A percentile compares a stretch with the other conserved stretches of the same genome.
These are phyloP conservation scores for Fusarium domesticum DNA, from an alignment of 2,329 filamentous ascomycete species.

Conservation along the genomic window DNA sequence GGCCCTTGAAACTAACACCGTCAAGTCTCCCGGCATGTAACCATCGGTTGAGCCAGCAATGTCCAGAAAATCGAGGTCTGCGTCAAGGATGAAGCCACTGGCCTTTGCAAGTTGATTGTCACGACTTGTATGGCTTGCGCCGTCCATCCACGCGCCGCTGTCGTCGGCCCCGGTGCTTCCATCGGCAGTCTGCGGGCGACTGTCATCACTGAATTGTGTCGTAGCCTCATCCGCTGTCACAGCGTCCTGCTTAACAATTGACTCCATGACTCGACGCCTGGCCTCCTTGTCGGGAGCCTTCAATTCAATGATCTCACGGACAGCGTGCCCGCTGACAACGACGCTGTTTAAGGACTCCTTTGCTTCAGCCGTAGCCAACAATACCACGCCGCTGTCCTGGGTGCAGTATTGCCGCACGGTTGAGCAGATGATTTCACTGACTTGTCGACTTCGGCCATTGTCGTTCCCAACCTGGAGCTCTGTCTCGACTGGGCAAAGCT, in stretches of 20 bases:
- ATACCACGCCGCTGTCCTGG: constrained; percentile 73
- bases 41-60: constrained; percentile 92
- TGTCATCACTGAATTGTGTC: constrained; percentile 42
- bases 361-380: constrained; percentile 86
- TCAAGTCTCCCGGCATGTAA: constrained; percentile 95
- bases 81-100: constrained; percentile 69
- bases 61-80: constrained; percentile 83
- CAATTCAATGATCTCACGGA: constrained; percentile 83
- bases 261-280: constrained; percentile 77
- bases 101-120: constrained; percentile 34
- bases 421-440: constrained; percentile 83
- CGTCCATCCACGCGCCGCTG: constrained; percentile 72
- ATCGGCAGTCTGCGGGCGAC: constrained; percentile 56
- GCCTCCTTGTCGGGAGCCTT: constrained; percentile 93
- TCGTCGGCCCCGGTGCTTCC: constrained; percentile 54
- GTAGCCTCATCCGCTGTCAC: constrained; percentile 38
- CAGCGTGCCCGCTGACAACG: constrained; percentile 85
- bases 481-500: constrained; percentile 87
- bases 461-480: constrained; percentile 92
- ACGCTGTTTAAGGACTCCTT: constrained; percentile 92
- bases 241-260: constrained; percentile 61
- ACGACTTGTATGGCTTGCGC: constrained; percentile 55
- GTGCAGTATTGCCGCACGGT: constrained; percentile 83
- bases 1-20: constrained; percentile 79
- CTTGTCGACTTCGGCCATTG: constrained; percentile 86